Conservation (phyloP, 306 rosid genomes). For the Oemleria cerasiformis region DNA sequence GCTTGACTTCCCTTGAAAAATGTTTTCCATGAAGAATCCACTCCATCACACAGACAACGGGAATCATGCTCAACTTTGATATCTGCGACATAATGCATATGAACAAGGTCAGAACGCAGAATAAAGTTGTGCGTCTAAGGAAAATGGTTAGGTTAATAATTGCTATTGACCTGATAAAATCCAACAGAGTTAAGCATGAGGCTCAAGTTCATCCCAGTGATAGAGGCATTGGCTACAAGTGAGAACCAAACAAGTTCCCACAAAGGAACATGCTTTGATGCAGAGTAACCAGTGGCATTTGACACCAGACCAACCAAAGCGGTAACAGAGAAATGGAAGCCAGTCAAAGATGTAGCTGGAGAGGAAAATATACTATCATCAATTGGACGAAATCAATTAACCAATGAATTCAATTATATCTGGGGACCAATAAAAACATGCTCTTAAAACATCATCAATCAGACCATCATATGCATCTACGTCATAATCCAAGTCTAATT, state of each 20-base stretch:
- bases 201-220: conserved; percentile 51
- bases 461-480: neutral
- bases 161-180: conserved; percentile 41
- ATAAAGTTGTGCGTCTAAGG: neutral
- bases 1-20: conserved; percentile 50
- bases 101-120: neutral
- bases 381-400: neutral
- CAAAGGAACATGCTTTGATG: conserved; percentile 43
- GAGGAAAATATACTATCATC: neutral
- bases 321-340: conserved; percentile 44
- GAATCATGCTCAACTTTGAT: conserved; percentile 57
- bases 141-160: neutral
- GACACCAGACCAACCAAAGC: conserved; percentile 48
- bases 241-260: conserved; percentile 55
- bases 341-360: conserved; percentile 53
- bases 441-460: neutral
- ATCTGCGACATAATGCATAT: conserved; percentile 28
- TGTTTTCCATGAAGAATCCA: conserved; percentile 55
- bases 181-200: conserved; percentile 59
- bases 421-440: neutral
- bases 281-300: conserved; percentile 41
- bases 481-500: neutral
- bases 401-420: neutral
- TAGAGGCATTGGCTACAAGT: conserved; percentile 40
- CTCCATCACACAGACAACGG: conserved; percentile 55